Base-by-base conservation (phyloP, 2,329 filamentous ascomycete species). In the Beauveria sp. region DNA sequence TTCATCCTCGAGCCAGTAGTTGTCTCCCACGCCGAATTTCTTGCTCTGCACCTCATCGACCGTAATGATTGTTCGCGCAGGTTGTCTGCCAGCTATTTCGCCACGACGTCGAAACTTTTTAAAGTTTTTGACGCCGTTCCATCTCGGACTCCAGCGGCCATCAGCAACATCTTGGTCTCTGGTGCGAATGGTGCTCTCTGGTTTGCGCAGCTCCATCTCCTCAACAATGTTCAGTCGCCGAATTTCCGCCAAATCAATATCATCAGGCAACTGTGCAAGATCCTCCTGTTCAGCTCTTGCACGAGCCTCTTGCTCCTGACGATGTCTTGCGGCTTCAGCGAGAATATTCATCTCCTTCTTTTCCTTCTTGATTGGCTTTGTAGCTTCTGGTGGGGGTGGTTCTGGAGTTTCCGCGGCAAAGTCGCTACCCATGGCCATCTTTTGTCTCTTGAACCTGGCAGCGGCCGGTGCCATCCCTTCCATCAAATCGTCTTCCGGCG, bases 121-220 rank as follows among this genome's bases (percentile, higher is more conserved):
- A 77, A 96, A 99, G 70, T 99, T 98, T 74, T 91, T 93, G 49
- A 93, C 83, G 0, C 93, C 95, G 71, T 97, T 96, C 95, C 95
- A 99, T 45, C 81, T 82, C 1, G 91, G 86, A 66, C 97, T 85
- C 93, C 93, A 97, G 46, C 90, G 82, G 5, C 81, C 80, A 49
- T 79, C 77, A 1, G 75, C 78, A 50, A 80, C 72, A 22, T 83
- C 80, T 62, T 79, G 75, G n/a, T 87, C 84, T 64, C 68, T 66
- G 64, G 67, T 73, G 60, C 66, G 71, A 34, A 66, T 62, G 3
- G 66, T 62, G 60, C 68, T 64, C 57, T 68, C 69, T 68, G 69
- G 66, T 65, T 69, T 61, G 26, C 79, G 81, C 0, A 97, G 71
- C 9, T 88, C 81, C 75, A 96, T 90, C 65, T 88, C 83, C 69